Evolutionary conservation across 768 basidiomycete genomes (phyloP).

Genomic region (Saitozyma podzolica): DNA sequence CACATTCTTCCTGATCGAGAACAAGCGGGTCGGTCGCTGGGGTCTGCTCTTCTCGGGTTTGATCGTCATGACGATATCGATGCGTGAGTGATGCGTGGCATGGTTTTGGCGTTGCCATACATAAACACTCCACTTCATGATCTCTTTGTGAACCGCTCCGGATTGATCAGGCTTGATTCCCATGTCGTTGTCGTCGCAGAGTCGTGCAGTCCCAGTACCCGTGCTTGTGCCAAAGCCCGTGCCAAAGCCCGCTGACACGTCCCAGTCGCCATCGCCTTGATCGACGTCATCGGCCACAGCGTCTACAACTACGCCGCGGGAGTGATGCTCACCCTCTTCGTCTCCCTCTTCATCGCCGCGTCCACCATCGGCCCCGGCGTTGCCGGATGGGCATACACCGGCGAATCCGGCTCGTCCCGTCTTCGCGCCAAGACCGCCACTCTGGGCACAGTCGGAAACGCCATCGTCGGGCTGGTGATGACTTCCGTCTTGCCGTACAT

Average conservation of each 20-base stretch:
- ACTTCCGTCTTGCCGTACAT: conserved; percentile 24
- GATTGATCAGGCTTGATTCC: no score
- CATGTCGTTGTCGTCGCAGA: no score
- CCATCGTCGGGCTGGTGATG: conserved; percentile 7
- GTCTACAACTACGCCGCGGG: conserved; percentile 8
- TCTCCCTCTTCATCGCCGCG: conserved; percentile 1
- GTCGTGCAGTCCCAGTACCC: not conserved
- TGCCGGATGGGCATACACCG: conserved; percentile 16
- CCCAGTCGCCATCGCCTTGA: not conserved
- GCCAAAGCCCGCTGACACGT: not conserved
- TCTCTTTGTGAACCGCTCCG: no score
- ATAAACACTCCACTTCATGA: no score
- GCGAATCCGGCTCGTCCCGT: conserved; percentile 15
- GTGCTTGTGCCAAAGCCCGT: not conserved
- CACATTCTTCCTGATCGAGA: no score
- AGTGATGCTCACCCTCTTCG: not conserved
- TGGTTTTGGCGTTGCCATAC: no score
- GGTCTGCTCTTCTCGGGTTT: conserved; percentile 5
- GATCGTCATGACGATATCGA: conserved; percentile 4
- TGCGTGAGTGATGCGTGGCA: no score
- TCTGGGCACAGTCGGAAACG: conserved; percentile 7
- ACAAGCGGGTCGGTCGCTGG: no score
- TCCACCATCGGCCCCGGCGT: conserved; percentile 6
- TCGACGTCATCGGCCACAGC: conserved; percentile 9
- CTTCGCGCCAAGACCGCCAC: conserved; percentile 32